phyloP scores from a whole-genome alignment of 2,329 filamentous ascomycete species.

The Nemania sp. region DNA sequence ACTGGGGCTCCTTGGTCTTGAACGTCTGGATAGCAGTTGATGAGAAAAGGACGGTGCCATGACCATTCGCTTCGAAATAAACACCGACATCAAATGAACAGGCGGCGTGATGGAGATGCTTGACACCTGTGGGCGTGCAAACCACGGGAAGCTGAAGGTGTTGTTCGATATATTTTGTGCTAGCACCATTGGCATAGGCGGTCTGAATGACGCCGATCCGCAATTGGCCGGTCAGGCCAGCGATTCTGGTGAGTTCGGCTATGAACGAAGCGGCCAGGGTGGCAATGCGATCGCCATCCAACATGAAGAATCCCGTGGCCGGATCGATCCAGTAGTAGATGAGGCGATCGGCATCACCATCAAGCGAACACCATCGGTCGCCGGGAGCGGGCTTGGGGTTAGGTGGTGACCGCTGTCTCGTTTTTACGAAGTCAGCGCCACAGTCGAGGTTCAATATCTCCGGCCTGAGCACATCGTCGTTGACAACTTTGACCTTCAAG shows the following conservation, averaged over 20 bases:
- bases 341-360: constrained; percentile 93
- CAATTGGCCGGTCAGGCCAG: constrained; percentile 77
- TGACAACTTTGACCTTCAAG: constrained; percentile 83
- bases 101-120: constrained; percentile 97
- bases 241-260: constrained; percentile 80
- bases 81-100: constrained; percentile 93
- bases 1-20: constrained; percentile 79
- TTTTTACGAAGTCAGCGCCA: constrained; percentile 97
- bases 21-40: constrained; percentile 80
- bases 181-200: constrained; percentile 95
- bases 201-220: constrained; percentile 96
- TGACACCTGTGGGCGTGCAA: constrained; percentile 94
- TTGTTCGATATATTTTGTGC: constrained; percentile 88
- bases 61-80: constrained; percentile 98
- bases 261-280: constrained; percentile 94
- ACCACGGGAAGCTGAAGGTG: constrained; percentile 86
- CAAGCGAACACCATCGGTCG: constrained; percentile 85
- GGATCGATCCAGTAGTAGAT: constrained; percentile 93
- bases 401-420: constrained; percentile 87
- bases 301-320: constrained; percentile 82
- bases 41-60: constrained; percentile 95
- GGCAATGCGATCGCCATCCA: constrained; percentile 96
- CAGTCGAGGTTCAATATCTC: constrained; percentile 91
- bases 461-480: constrained; percentile 89
- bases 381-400: constrained; percentile 76